Base-by-base conservation (phyloP, 1,139 yeast species). In the Saccharomyces hybrid region DNA sequence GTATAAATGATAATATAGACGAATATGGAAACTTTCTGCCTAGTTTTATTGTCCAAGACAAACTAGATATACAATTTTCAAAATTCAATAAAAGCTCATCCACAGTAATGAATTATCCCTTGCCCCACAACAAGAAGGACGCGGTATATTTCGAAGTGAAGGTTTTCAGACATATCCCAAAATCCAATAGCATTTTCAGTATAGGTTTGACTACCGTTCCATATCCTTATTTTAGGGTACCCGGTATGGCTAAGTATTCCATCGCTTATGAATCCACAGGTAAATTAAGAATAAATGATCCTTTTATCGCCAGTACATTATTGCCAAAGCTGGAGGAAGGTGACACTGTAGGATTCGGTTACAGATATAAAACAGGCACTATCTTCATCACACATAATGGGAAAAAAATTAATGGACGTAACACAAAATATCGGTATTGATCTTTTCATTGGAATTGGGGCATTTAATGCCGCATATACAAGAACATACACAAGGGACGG, bases 341-440 rank as follows among this genome's bases (percentile, higher is more conserved):
- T 14, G 99, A 93, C 68, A 88, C 90, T 3, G 85, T 93, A 16
- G 99, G 99, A 0, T 84, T 91, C 59, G 99, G 98, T 1, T 91
- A 86, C 70, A 81, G 87, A 55, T 82, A 88, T 3, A 76, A 86
- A 21, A 75, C 87, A 0, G 97, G 98, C 0, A 81, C 96, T 0
- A 78, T 91, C 1, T 91, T 89, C 67, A 85, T 91, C 59, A 91
- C 98, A 0, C 84, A 95, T 59, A 93, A 93, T 67, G 98, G 99
- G 27, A 86, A 85, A 67, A 67, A 86, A 87, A 63, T 72, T 90
- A 34, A 82, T 88, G 72, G 99, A 93, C 64, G 86, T 90, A 7
- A 80, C 88, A 65, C 86, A 82, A 61, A 89, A 91, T 31, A 80
- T 91, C 68, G 84, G 82, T 57, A 78, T 87, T 52, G 95, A 91